These are phyloP conservation scores for Podospora pseudopauciseta DNA, from an alignment of 495 filamentous ascomycete genomes.

Conservation along the genomic window DNA sequence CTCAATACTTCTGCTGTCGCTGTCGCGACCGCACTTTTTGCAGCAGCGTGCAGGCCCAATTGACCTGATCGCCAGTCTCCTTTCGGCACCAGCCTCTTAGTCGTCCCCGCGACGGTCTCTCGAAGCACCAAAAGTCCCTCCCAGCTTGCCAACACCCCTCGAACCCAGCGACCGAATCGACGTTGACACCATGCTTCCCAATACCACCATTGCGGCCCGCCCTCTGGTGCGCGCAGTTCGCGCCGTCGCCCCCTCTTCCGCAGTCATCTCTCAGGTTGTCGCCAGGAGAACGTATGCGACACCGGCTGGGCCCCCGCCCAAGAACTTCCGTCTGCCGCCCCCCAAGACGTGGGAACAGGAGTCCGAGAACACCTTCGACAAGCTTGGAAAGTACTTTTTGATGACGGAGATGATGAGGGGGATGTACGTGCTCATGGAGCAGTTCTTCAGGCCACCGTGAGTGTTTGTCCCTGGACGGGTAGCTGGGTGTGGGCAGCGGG, in stretches of 20 bases:
- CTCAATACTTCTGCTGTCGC: constrained; percentile 11
- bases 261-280: constrained; percentile 8
- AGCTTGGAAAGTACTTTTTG: constrained; percentile 87
- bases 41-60: not conserved
- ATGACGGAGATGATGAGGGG: constrained; percentile 91
- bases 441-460: constrained; percentile 96
- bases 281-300: constrained; percentile 62
- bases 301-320: constrained; percentile 69
- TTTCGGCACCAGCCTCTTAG: not conserved
- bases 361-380: constrained; percentile 68
- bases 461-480: constrained; percentile 34
- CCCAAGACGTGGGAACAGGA: constrained; percentile 68
- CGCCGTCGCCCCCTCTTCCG: constrained; percentile 32
- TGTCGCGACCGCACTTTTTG: not conserved
- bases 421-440: constrained; percentile 97
- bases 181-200: constrained; percentile 9
- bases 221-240: constrained; percentile 16
- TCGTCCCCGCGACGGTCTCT: constrained; percentile 10
- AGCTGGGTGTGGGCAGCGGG: no score
- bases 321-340: constrained; percentile 68
- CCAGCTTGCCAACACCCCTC: not conserved
- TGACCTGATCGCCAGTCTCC: not conserved
- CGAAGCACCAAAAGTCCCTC: not conserved
- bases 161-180: not conserved
- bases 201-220: constrained; percentile 2